phyloP scores from a whole-genome alignment of 345 rosid genomes.

The Aegle marmelos region DNA sequence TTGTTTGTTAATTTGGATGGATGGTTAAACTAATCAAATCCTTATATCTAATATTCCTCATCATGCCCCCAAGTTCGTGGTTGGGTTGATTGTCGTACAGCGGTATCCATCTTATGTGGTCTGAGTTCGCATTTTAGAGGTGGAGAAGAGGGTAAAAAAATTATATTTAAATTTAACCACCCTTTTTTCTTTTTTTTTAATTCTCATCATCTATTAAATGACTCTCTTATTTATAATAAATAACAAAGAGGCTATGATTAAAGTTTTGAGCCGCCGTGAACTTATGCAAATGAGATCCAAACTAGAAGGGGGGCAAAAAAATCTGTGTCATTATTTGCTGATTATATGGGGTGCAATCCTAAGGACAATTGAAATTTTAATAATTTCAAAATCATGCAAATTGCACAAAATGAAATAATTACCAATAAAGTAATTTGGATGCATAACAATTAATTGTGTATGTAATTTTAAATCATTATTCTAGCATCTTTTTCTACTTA shows the following conservation, averaged over 20 bases:
- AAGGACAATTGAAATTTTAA: background rate
- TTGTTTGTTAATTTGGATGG: too few species aligned
- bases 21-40: too few species aligned
- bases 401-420: background rate
- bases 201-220: background rate
- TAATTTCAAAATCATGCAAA: conserved; percentile 14
- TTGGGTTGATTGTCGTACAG: too few species aligned
- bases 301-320: background rate
- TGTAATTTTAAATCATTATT: background rate
- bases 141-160: too few species aligned
- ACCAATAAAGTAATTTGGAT: background rate
- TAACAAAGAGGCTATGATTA: background rate
- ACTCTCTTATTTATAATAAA: background rate
- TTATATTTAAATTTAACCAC: too few species aligned
- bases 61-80: too few species aligned
- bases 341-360: background rate
- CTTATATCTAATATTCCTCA: too few species aligned
- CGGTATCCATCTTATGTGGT: too few species aligned
- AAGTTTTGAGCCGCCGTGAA: background rate
- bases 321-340: background rate
- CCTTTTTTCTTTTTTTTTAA: too few species aligned
- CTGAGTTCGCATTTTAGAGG: too few species aligned
- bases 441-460: background rate
- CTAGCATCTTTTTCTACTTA: too few species aligned
- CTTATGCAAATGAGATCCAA: background rate